Evolutionary conservation across 2,329 filamentous ascomycete genomes (phyloP).

Genomic region (Talaromyces verruculosus): DNA sequence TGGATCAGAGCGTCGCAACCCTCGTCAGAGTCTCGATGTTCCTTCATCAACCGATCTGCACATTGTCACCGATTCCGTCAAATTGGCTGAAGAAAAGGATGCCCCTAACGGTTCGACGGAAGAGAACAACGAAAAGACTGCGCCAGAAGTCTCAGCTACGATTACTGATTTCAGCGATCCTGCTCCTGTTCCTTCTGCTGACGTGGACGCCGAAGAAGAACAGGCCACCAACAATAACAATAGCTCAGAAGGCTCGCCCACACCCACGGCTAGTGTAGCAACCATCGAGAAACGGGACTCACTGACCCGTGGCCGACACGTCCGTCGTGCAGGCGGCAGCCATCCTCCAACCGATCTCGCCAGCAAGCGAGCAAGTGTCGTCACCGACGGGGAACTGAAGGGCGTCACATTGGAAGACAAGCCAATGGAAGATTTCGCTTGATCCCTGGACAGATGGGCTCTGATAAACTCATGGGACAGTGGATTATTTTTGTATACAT

Average conservation of each 20-base stretch:
- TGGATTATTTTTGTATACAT: constrained; percentile 19
- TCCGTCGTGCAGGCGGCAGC: constrained; percentile 51
- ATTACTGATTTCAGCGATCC: constrained; percentile 7
- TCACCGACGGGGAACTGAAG: constrained; percentile 42
- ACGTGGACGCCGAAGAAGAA: constrained; percentile 21
- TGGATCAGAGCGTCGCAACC: constrained; percentile 50
- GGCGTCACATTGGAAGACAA: constrained; percentile 70
- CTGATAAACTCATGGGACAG: background rate
- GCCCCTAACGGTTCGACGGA: constrained; percentile 27
- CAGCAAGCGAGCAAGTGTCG: constrained; percentile 38
- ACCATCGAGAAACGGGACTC: constrained; percentile 65
- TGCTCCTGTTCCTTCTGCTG: constrained; percentile 23
- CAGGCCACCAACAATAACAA: constrained; percentile 30
- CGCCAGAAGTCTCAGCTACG: constrained; percentile 27
- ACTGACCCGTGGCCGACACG: constrained; percentile 56
- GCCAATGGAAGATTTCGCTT: constrained; percentile 69
- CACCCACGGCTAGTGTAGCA: constrained; percentile 34
- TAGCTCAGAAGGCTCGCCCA: constrained; percentile 35
- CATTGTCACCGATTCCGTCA: background rate
- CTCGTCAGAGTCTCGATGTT: constrained; percentile 75
- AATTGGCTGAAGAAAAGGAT: constrained; percentile 31
- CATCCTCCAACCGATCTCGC: constrained; percentile 37
- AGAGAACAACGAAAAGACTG: constrained; percentile 29
- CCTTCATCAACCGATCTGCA: constrained; percentile 58
- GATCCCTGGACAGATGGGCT: background rate